Base-by-base conservation (phyloP, 257 asterid genomes). In the Solanum acaule region DNA sequence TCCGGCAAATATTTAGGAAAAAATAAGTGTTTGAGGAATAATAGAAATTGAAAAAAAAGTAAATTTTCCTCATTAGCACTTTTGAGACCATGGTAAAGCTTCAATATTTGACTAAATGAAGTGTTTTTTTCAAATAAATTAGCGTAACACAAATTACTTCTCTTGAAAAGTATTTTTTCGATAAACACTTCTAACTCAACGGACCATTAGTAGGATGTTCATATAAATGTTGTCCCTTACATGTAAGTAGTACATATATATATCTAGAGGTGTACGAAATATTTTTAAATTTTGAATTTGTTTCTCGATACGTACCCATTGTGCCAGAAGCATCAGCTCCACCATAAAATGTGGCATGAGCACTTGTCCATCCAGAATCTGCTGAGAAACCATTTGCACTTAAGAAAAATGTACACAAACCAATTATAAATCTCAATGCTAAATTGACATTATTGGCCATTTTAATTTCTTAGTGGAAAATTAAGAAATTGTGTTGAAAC, bases 281-380 rank as follows among this genome's bases (percentile, higher is more conserved):
- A 49, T 15, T 1, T 73, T 20, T 35, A 81, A 81, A 81, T 81
- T 18, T 3, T 81, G 18, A 29, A 81, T 81, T 3, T 6, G 6
- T 15, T 3, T 3, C 79, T 34, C 2, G 13, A 1, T 85, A 67
- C 87, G 2, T 67, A 85, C 87, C 87, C 87, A 85, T 85, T 9
- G 87, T 85, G 81, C 87, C 87, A 16, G 87, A 85, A 67, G 87
- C 87, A 85, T 85, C 87, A 38, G 79, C 78, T 35, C 87, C 87
- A 37, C 87, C 87, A 67, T 85, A 85, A 71, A 85, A 85, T 40
- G 87, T 85, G 4, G 87, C 87, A 67, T 85, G 87, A 67, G 87
- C 87, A 67, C 61, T 85, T 65, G 35, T 29, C 87, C 87, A 85
- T 44, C 81, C 87, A 67, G 87, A 85, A 67, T 78, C 38, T 42